phyloP scores from a whole-genome alignment of 306 rosid genomes.

The Ziziphus jujuba region DNA sequence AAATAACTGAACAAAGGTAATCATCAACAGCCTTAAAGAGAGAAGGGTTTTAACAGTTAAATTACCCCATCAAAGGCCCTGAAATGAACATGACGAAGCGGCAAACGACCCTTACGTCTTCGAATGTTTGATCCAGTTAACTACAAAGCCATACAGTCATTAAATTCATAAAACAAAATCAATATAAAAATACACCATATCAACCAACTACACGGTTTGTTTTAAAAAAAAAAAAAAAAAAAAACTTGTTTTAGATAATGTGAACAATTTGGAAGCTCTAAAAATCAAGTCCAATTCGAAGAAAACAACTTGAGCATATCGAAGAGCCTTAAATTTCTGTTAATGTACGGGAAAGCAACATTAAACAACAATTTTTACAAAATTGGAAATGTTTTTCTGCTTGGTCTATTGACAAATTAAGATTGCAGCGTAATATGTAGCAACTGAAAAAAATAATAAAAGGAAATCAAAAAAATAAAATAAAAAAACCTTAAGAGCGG shows the following conservation, averaged over 20 bases:
- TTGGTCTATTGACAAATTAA: background rate
- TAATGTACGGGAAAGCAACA: no score
- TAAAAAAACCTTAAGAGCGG: slow-evolving; percentile 21
- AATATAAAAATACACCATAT: no score
- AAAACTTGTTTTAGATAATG: background rate
- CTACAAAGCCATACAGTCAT: slow-evolving; percentile 32
- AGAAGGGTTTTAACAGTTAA: background rate
- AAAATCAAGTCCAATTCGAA: no score
- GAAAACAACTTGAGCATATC: no score
- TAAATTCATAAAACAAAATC: background rate
- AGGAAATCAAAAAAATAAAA: no score
- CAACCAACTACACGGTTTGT: background rate
- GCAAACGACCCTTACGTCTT: slow-evolving; percentile 22
- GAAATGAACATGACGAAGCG: slow-evolving; percentile 22
- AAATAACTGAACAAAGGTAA: background rate
- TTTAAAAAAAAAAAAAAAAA: background rate
- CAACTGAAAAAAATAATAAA: background rate
- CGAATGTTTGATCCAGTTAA: slow-evolving; percentile 28
- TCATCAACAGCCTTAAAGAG: background rate
- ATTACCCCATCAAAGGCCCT: slow-evolving; percentile 61
- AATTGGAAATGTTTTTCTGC: no score
- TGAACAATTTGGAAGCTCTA: no score
- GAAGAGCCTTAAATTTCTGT: no score
- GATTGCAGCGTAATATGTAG: background rate
- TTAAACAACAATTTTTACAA: no score